Evolutionary conservation across 306 rosid genomes (phyloP).

Genomic region (Fagus sylvatica): DNA sequence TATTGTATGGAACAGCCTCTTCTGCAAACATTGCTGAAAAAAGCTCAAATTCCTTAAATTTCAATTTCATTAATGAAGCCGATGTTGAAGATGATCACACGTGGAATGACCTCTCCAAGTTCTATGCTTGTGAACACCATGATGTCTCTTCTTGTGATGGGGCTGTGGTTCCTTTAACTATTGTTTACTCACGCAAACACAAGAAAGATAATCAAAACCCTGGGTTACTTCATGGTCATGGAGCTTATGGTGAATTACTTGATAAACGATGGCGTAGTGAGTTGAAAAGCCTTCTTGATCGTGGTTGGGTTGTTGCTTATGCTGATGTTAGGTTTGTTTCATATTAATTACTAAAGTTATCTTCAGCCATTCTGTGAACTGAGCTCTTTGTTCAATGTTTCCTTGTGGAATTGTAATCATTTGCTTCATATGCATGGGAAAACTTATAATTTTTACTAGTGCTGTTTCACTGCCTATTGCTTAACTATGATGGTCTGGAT

Average conservation of each 20-base stretch:
- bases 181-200: slow-evolving; percentile 58
- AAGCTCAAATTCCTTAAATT: slow-evolving; percentile 30
- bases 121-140: slow-evolving; percentile 75
- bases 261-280: slow-evolving; percentile 90
- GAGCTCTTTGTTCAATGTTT: background rate
- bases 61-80: slow-evolving; percentile 39
- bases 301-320: slow-evolving; percentile 87
- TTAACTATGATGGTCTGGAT: slow-evolving; percentile 26
- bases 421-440: background rate
- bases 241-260: slow-evolving; percentile 87
- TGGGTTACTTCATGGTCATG: slow-evolving; percentile 86
- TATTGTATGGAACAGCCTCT: slow-evolving; percentile 72
- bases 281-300: slow-evolving; percentile 92
- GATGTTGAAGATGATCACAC: slow-evolving; percentile 49
- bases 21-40: slow-evolving; percentile 42
- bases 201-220: slow-evolving; percentile 62
- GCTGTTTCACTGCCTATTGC: background rate
- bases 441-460: background rate
- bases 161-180: slow-evolving; percentile 70
- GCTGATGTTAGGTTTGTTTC: slow-evolving; percentile 88
- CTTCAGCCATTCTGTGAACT: slow-evolving; percentile 10
- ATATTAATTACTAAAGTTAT: slow-evolving; percentile 16
- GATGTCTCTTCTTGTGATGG: slow-evolving; percentile 74
- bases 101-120: slow-evolving; percentile 89
- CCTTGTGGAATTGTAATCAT: background rate